Evolutionary conservation across 371 early-diverging fungal species (phyloP), one percentile per base, ranked within the genome.

Genomic region (Lichtheimia ramosa): DNA sequence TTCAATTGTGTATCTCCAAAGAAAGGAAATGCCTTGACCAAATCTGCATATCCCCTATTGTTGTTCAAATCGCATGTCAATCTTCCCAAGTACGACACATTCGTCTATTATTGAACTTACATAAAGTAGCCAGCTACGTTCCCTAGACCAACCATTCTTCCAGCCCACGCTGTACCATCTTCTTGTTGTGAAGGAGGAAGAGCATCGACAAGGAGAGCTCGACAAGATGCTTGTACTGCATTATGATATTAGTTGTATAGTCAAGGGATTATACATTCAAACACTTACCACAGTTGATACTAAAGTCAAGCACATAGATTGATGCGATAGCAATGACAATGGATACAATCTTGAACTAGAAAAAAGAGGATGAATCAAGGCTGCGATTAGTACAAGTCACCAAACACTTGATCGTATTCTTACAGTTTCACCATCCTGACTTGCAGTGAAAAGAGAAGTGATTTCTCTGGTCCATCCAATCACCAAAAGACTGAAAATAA

Each of bases 221-320:
- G 88, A 65, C 89, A 87, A 46, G 87, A 82, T 48, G 94, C 93
- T 76, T 93, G 92, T 7, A 92, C 87, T 86, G 18, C 1, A 18
- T 34, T 23, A 16, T 20, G 46, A 56, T 2, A 20, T 39, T 16
- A 24, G 3, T 0, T 16, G n/a, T 42, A 12, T 20, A n/a, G 48
- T 5, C 42, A 28, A 52, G 1, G 15, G 3, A 54, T 48, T 24
- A 5, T 18, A 43, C 46, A 5, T 16, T 16, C n/a, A n/a, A 13
- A 71, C 69, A 34, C 75, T 69, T 78, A 85, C 89, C 86, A 43
- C 91, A 87, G 66, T 97, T 97, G 43, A 97, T 84, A 23, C 95
- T 88, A 70, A 97, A 96, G 76, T 97, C 98, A 23, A 97, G 71
- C 4, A 89, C 50, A 65, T 93, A 95, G 58, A 97, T 93, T 0